Evolutionary conservation across 2,329 filamentous ascomycete genomes (phyloP).

Genomic region (Monilinia polystroma): DNA sequence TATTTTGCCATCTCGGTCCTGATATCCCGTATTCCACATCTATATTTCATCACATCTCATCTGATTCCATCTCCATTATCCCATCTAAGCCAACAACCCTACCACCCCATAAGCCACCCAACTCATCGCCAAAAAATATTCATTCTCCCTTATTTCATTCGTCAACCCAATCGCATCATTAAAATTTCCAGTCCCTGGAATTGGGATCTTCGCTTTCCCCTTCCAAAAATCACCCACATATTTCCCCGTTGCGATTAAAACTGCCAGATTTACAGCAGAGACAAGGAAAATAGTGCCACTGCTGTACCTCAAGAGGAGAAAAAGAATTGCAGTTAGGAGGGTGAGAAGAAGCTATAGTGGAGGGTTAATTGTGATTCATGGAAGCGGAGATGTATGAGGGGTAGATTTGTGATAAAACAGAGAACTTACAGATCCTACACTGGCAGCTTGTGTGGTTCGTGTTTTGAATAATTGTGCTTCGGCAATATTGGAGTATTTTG

Average conservation of each 20-base stretch:
- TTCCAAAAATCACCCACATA: conserved; percentile 21
- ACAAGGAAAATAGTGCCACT: not conserved
- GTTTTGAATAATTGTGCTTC: conserved; percentile 46
- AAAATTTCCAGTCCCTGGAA: conserved; percentile 1
- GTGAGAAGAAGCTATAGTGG: not conserved
- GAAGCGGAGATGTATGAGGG: not conserved
- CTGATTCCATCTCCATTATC: not conserved
- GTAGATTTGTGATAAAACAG: not conserved
- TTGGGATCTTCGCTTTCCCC: conserved; percentile 5
- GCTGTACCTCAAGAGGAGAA: not conserved
- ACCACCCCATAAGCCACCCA: conserved; percentile 8
- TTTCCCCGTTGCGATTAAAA: not conserved
- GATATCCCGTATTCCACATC: not conserved
- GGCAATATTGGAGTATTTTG: conserved; percentile 47
- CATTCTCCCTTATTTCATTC: not conserved
- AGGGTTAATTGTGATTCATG: not conserved
- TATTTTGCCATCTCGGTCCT: not conserved
- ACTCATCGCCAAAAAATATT: not conserved
- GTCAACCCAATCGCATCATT: conserved; percentile 22
- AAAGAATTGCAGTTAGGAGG: not conserved
- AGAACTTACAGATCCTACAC: conserved; percentile 11
- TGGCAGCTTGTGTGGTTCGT: conserved; percentile 44
- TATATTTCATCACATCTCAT: not conserved
- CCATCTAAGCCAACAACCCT: conserved; percentile 5
- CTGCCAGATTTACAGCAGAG: not conserved